Conservation (phyloP, 805 yeast species). For the Candida golubevii region DNA sequence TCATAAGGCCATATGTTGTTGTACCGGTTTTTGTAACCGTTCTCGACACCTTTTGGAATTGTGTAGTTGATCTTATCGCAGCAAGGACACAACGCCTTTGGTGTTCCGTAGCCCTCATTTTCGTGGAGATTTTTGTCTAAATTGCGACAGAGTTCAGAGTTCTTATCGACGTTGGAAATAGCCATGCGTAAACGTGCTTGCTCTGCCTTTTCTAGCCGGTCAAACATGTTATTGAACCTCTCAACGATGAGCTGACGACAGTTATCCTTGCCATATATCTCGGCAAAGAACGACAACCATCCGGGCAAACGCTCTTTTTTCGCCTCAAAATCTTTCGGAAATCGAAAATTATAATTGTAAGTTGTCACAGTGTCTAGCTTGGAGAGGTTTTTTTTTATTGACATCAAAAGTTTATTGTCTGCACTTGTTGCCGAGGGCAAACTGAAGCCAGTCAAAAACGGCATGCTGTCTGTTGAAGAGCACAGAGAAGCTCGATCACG, state of each 20-base stretch:
- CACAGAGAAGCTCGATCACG: no score
- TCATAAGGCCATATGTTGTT: slow-evolving; percentile 86
- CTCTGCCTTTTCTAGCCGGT: slow-evolving; percentile 36
- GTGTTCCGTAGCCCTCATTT: slow-evolving; percentile 30
- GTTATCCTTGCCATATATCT: slow-evolving; percentile 12
- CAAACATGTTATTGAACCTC: slow-evolving; percentile 28
- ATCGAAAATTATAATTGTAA: slow-evolving; percentile 22
- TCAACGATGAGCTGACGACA: slow-evolving; percentile 21
- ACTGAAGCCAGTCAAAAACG: slow-evolving; percentile 36
- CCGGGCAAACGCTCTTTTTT: slow-evolving; percentile 22
- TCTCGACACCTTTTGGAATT: slow-evolving; percentile 63
- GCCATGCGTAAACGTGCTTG: slow-evolving; percentile 34
- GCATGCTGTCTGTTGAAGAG: slow-evolving; percentile 7
- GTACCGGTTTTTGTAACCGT: slow-evolving; percentile 78
- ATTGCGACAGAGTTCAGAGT: slow-evolving; percentile 7
- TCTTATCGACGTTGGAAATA: slow-evolving; percentile 18
- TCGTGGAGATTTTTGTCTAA: slow-evolving; percentile 7
- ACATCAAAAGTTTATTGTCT: slow-evolving; percentile 31
- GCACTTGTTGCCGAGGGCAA: slow-evolving; percentile 39
- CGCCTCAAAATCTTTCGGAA: slow-evolving; percentile 18
- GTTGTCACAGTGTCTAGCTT: slow-evolving; percentile 19
- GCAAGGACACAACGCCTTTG: slow-evolving; percentile 38
- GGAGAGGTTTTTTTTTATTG: slow-evolving; percentile 33
- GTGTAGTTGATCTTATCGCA: slow-evolving; percentile 38
- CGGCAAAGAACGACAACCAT: slow-evolving; percentile 29